Conservation (phyloP, 2,329 filamentous ascomycete species). For the Arthroderma sp. region DNA sequence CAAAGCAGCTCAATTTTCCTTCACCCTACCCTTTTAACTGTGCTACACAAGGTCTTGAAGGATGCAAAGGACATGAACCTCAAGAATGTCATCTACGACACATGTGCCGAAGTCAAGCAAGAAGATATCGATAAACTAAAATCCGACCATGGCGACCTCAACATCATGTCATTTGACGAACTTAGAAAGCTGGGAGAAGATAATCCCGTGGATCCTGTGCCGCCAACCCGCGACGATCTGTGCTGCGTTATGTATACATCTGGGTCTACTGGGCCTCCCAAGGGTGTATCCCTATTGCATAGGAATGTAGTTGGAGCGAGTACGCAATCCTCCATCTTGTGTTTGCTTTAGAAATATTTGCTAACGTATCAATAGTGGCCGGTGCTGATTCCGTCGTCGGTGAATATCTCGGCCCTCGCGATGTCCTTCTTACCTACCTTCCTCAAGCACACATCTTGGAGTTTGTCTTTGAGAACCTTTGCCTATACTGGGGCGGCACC, state of each 20-base stretch:
- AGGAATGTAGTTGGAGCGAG: conserved; percentile 64
- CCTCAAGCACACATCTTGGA: conserved; percentile 94
- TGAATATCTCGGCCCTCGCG: conserved; percentile 60
- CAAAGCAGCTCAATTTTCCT: conserved; percentile 22
- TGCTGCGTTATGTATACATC: conserved; percentile 70
- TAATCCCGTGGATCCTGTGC: conserved; percentile 54
- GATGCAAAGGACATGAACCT: conserved; percentile 35
- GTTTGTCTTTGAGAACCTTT: conserved; percentile 86
- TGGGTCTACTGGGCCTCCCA: conserved; percentile 71
- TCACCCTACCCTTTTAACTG: conserved; percentile 29
- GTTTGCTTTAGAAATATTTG: background rate
- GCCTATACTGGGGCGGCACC: conserved; percentile 75
- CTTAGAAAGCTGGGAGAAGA: conserved; percentile 41
- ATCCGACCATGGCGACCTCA: conserved; percentile 36
- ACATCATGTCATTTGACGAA: conserved; percentile 39
- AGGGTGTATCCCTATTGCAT: conserved; percentile 71
- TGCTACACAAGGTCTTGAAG: conserved; percentile 39
- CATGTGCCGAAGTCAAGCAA: conserved; percentile 34
- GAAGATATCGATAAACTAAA: conserved; percentile 39
- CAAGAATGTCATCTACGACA: conserved; percentile 43
- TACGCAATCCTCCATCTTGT: conserved; percentile 30
- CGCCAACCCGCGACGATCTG: conserved; percentile 57
- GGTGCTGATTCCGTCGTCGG: conserved; percentile 69
- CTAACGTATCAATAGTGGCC: conserved; percentile 42
- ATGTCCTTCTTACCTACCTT: conserved; percentile 77